Base-by-base conservation (phyloP, 1,284 basidiomycete genomes). In the Pseudozyma pruni region DNA sequence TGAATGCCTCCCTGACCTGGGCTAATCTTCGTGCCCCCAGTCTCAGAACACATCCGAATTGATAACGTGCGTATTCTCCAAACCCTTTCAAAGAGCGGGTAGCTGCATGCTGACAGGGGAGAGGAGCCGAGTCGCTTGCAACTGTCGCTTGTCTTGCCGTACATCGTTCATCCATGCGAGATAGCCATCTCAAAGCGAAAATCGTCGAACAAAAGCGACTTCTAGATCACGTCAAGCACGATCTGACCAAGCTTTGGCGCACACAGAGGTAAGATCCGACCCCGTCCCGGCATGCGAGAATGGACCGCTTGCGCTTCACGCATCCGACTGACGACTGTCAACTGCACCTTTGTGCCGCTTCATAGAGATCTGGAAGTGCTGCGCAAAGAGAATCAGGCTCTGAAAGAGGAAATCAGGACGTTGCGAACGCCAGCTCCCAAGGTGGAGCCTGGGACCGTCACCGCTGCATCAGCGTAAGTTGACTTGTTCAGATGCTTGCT, bases 101-200 rank as follows among this genome's bases (percentile, higher is more conserved):
- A n/a, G n/a, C n/a, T n/a, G n/a, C n/a, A n/a, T n/a, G n/a, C n/a
- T n/a, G n/a, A n/a, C n/a, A n/a, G n/a, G n/a, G n/a, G n/a, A n/a
- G n/a, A n/a, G n/a, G n/a, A n/a, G n/a, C n/a, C n/a, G n/a, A n/a
- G n/a, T n/a, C n/a, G n/a, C n/a, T n/a, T n/a, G n/a, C n/a, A n/a
- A n/a, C n/a, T n/a, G n/a, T 19, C n/a, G 8, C 42, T 23, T 33
- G 25, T 16, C 10, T 34, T 27, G 22, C n/a, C 17, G 8, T 16
- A 11, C 43, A 19, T 45, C 19, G 11, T 32, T 20, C 43, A 29
- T 7, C 27, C 7, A 29, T 20, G 23, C 34, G 34, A 27, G 27
- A 29, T 8, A 72, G 69, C n/a, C 51, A 45, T 25, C 49, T 72
- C 16, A 72, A 72, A 48, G 29, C 32, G 4, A 46, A 68, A 38